These are phyloP conservation scores for Geranium brycei DNA, from an alignment of 345 rosid species.

Conservation along the genomic window DNA sequence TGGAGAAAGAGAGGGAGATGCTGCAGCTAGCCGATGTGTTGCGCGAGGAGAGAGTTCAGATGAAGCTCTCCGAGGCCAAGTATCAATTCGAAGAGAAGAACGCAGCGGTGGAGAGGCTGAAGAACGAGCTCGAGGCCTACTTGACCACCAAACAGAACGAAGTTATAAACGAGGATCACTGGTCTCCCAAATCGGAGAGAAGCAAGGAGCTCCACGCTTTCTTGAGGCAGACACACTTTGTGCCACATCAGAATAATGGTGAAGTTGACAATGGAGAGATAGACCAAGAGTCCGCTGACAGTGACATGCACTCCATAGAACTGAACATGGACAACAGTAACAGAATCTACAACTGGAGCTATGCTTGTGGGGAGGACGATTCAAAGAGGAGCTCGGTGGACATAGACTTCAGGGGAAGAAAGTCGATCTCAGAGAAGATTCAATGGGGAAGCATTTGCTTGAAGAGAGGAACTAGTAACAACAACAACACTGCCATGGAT, in stretches of 20 bases:
- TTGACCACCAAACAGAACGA: conserved; percentile 24
- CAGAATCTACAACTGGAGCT: conserved; percentile 74
- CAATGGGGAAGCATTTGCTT: conserved; percentile 49
- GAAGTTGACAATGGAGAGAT: conserved; percentile 31
- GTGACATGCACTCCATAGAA: conserved; percentile 89
- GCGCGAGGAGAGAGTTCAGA: conserved; percentile 91
- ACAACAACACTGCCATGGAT: conserved; percentile 16
- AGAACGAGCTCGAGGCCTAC: conserved; percentile 51
- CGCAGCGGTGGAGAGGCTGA: conserved; percentile 55
- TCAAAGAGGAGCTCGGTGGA: conserved; percentile 20
- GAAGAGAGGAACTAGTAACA: conserved; percentile 21
- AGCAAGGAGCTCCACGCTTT: conserved; percentile 51
- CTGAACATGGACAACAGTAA: conserved; percentile 61
- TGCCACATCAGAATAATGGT: conserved; percentile 12
- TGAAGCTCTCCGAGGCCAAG: conserved; percentile 85
- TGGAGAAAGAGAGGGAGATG: conserved; percentile 93
- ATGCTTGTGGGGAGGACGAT: conserved; percentile 29
- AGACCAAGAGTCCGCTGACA: conserved; percentile 38
- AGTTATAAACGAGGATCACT: conserved; percentile 10
- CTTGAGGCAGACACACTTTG: conserved; percentile 21
- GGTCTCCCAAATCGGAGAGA: conserved; percentile 27
- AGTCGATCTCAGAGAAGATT: conserved; percentile 40
- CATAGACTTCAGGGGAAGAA: conserved; percentile 36
- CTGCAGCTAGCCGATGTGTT: conserved; percentile 80
- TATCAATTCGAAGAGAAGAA: conserved; percentile 82